A percentile compares a stretch with the other conserved stretches of the same genome.
Conservation (phyloP, 352 stramenopile species). For the Phytophthora cryptogea region DNA sequence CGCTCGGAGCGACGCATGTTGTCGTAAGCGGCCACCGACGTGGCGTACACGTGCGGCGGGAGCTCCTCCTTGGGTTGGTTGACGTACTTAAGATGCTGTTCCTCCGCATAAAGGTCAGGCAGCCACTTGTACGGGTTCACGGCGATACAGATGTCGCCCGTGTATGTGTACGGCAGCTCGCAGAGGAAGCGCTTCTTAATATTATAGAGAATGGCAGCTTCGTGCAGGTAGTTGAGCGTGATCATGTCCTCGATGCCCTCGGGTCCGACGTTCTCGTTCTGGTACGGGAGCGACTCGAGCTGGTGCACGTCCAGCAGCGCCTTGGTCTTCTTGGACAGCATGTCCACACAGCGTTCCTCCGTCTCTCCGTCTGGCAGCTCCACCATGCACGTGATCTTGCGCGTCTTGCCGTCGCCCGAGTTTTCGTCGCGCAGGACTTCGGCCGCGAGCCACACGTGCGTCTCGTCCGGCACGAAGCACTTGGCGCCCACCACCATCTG, state of each 20-base stretch:
- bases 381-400: slow-evolving; percentile 73
- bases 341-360: slow-evolving; percentile 75
- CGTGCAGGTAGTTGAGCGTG: slow-evolving; percentile 90
- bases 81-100: slow-evolving; percentile 78
- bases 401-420: slow-evolving; percentile 56
- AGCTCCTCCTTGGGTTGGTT: slow-evolving; percentile 77
- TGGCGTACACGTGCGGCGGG: slow-evolving; percentile 81
- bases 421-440: slow-evolving; percentile 76
- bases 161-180: slow-evolving; percentile 95
- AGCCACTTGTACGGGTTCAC: slow-evolving; percentile 97
- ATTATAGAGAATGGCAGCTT: slow-evolving; percentile 91
- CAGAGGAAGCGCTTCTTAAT: slow-evolving; percentile 84
- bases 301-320: slow-evolving; percentile 70
- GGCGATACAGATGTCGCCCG: slow-evolving; percentile 97
- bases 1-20: slow-evolving; percentile 68
- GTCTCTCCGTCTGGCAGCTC: slow-evolving; percentile 45
- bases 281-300: slow-evolving; percentile 82
- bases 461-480: slow-evolving; percentile 89
- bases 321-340: slow-evolving; percentile 75
- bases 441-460: slow-evolving; percentile 82
- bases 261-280: slow-evolving; percentile 75
- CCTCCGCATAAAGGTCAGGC: slow-evolving; percentile 83
- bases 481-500: slow-evolving; percentile 75
- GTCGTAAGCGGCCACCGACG: slow-evolving; percentile 76
- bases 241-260: slow-evolving; percentile 88